Percentiles rank a stretch among this genome's conserved stretches.
These are phyloP conservation scores for Schoenoplectus triqueter DNA, from an alignment of 202 grass and related monocot species.

Conservation along the genomic window DNA sequence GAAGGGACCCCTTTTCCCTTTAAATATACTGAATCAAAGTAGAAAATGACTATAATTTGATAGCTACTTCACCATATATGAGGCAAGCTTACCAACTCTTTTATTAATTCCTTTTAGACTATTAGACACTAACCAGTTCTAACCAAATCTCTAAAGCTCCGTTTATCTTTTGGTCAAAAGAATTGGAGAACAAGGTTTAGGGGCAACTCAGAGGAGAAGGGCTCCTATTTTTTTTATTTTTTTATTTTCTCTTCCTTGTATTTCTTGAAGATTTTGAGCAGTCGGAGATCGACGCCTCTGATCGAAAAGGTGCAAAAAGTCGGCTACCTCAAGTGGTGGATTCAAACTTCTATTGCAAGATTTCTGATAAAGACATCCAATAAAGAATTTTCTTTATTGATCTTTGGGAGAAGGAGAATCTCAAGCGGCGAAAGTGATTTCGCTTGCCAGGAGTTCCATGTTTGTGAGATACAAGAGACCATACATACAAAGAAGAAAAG, in stretches of 20 bases:
- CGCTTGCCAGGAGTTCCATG: constrained; percentile 6
- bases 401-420: constrained; percentile 11
- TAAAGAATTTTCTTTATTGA: not conserved
- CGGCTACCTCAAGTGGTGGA: not conserved
- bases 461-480: constrained; percentile 27
- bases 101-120: constrained; percentile 29
- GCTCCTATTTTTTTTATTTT: not conserved
- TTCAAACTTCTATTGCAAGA: constrained; percentile 3
- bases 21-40: constrained; percentile 33
- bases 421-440: not conserved
- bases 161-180: constrained; percentile 31
- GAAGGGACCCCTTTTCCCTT: not conserved
- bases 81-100: constrained; percentile 40
- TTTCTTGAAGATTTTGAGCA: constrained; percentile 8
- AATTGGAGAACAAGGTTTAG: constrained; percentile 16
- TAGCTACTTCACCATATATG: constrained; percentile 34
- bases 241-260: not conserved
- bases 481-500: not conserved
- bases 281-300: not conserved
- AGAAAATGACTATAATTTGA: constrained; percentile 34
- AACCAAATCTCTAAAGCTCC: constrained; percentile 20
- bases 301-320: not conserved
- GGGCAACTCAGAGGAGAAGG: constrained; percentile 4
- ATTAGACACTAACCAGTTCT: constrained; percentile 22
- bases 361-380: not conserved